Conservation (phyloP, 371 early-diverging fungal species). For the Circinella umbellata region DNA sequence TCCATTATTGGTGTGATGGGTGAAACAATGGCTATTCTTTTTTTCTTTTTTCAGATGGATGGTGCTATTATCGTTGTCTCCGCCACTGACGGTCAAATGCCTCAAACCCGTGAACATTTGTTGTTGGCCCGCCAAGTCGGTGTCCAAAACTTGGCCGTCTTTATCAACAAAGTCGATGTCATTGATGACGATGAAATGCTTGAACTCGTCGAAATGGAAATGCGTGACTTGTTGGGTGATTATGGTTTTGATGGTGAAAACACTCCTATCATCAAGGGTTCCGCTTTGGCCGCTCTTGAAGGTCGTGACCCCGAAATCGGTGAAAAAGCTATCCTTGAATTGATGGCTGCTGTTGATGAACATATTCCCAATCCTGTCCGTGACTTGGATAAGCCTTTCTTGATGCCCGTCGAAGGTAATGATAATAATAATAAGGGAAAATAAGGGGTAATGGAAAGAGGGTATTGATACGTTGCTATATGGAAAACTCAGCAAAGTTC, state of each 20-base stretch:
- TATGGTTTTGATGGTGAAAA: constrained; percentile 96
- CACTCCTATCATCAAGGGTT: constrained; percentile 94
- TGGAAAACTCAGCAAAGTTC: too few species aligned
- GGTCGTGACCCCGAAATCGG: constrained; percentile 93
- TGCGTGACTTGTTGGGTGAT: constrained; percentile 92
- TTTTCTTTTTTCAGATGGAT: constrained; percentile 71
- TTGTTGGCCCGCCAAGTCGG: constrained; percentile 97
- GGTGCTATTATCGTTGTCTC: constrained; percentile 99
- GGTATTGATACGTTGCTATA: too few species aligned
- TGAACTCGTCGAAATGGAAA: constrained; percentile 99
- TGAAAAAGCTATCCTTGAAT: constrained; percentile 82
- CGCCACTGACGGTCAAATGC: constrained; percentile 95
- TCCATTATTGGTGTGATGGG: background rate
- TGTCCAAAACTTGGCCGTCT: constrained; percentile 94
- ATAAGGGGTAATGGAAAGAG: too few species aligned
- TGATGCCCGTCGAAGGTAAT: constrained; percentile 94
- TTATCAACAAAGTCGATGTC: constrained; percentile 99
- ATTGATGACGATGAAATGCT: constrained; percentile 97
- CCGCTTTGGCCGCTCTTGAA: constrained; percentile 96
- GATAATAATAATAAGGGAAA: background rate
- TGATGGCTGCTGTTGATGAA: constrained; percentile 94
- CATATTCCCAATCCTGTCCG: constrained; percentile 94
- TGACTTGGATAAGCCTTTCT: constrained; percentile 97
- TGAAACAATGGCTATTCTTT: too few species aligned
- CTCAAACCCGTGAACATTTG: constrained; percentile 98